Percentiles rank a stretch among this genome's conserved stretches.
These are phyloP conservation scores for Pezicula carpinea DNA, from an alignment of 2,329 filamentous ascomycete genomes.

Conservation along the genomic window DNA sequence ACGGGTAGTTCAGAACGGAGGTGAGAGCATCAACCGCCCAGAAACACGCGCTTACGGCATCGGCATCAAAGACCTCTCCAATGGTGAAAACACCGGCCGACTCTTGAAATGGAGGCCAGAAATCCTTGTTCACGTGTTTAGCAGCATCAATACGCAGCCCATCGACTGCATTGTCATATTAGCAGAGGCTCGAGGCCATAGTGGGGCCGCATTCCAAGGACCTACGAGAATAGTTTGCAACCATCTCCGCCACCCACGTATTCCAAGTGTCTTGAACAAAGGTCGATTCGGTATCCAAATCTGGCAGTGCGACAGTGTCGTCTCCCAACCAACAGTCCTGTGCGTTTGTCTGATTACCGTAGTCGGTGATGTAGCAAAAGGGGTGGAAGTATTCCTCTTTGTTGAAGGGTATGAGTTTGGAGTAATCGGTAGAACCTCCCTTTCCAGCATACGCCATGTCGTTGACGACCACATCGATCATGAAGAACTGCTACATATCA, in stretches of 20 bases:
- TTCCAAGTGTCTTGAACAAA: conserved; percentile 10
- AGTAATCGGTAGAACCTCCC: conserved; percentile 46
- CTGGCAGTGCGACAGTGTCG: conserved; percentile 1
- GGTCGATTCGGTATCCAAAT: conserved; percentile 5
- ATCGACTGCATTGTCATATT: conserved; percentile 26
- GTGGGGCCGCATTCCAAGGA: not conserved
- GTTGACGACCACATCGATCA: conserved; percentile 57
- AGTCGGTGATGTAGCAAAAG: conserved; percentile 52
- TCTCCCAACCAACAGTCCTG: conserved; percentile 39
- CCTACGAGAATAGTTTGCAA: conserved; percentile 15
- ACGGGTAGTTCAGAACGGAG: conserved; percentile 21
- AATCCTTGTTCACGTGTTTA: conserved; percentile 40
- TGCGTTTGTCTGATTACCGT: conserved; percentile 41
- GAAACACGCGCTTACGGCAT: conserved; percentile 15
- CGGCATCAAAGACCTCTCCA: conserved; percentile 54
- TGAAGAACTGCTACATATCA: conserved; percentile 37
- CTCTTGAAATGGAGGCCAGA: conserved; percentile 43
- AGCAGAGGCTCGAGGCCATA: not conserved
- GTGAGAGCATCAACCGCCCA: conserved; percentile 6
- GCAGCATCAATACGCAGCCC: conserved; percentile 44
- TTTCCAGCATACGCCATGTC: conserved; percentile 48
- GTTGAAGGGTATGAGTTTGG: conserved; percentile 48
- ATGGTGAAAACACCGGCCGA: conserved; percentile 51
- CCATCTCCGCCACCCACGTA: conserved; percentile 11
- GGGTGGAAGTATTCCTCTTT: conserved; percentile 53